Percentiles rank a stretch among this genome's conserved stretches.
phyloP scores from a whole-genome alignment of 2,329 filamentous ascomycete species.

The Ophiostoma quercus region DNA sequence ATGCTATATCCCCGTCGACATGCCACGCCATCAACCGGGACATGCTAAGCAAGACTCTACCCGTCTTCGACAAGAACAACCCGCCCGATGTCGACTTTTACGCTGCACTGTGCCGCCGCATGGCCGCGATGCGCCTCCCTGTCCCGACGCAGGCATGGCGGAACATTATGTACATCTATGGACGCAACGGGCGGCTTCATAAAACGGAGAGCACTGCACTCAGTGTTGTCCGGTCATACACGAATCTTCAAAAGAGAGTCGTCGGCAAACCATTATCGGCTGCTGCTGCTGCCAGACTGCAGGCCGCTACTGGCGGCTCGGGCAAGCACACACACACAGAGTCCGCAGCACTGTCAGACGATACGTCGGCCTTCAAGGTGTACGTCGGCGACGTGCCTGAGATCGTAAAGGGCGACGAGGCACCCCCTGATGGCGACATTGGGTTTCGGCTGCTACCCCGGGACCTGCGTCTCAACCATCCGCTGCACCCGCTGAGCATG shows the following conservation, averaged over 20 bases:
- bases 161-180: constrained; percentile 42
- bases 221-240: constrained; percentile 41
- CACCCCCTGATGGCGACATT: constrained; percentile 35
- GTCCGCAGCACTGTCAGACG: constrained; percentile 20
- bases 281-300: not conserved
- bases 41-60: constrained; percentile 31
- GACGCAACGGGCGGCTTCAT: constrained; percentile 40
- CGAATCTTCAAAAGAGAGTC: not conserved
- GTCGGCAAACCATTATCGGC: not conserved
- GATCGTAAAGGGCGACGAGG: constrained; percentile 30
- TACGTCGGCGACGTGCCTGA: constrained; percentile 42
- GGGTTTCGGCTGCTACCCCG: constrained; percentile 37
- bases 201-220: constrained; percentile 44
- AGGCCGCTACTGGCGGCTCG: constrained; percentile 19
- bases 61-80: constrained; percentile 27
- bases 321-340: not conserved
- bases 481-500: constrained; percentile 43
- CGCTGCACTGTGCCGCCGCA: constrained; percentile 35
- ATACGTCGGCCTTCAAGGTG: constrained; percentile 40
- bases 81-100: constrained; percentile 33
- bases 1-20: constrained; percentile 31
- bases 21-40: constrained; percentile 31
- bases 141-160: constrained; percentile 41
- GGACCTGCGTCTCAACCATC: constrained; percentile 41
- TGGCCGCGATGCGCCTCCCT: constrained; percentile 39